Evolutionary conservation across 2,329 filamentous ascomycete species (phyloP).

Genomic region (Xylariaceae sp.): DNA sequence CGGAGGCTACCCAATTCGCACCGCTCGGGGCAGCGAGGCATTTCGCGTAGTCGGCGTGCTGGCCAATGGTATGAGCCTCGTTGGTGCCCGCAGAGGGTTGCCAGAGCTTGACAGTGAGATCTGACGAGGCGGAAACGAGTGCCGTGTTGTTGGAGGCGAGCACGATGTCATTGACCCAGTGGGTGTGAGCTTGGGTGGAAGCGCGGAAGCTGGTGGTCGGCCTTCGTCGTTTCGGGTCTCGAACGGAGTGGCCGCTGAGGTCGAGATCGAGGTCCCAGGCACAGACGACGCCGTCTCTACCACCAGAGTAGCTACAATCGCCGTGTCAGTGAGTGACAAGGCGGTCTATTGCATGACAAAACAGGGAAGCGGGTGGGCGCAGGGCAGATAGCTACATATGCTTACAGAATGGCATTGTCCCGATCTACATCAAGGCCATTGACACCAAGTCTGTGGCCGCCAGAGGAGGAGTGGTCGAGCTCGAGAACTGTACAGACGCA

Average conservation of each 20-base stretch:
- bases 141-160: constrained; percentile 74
- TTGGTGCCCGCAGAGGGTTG: constrained; percentile 66
- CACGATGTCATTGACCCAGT: constrained; percentile 93
- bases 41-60: constrained; percentile 96
- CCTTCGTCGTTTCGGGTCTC: constrained; percentile 35
- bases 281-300: constrained; percentile 91
- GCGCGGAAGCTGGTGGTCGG: constrained; percentile 55
- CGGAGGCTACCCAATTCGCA: constrained; percentile 86
- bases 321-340: constrained; percentile 11
- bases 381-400: constrained; percentile 15
- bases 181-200: constrained; percentile 74
- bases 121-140: constrained; percentile 87
- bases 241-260: constrained; percentile 36
- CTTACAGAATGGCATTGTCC: constrained; percentile 81
- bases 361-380: neutral
- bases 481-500: constrained; percentile 48
- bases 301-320: constrained; percentile 77
- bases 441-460: constrained; percentile 88
- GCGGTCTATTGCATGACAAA: too few species aligned
- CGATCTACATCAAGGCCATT: constrained; percentile 89
- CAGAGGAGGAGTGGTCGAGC: constrained; percentile 55
- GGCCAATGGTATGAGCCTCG: constrained; percentile 76
- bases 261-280: constrained; percentile 87
- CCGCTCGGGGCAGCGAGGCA: constrained; percentile 72
- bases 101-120: constrained; percentile 91